A percentile compares a stretch with the other conserved stretches of the same genome.
These are phyloP conservation scores for Arthrobotrys entomopaga DNA, from an alignment of 2,329 filamentous ascomycete genomes.

Conservation along the genomic window DNA sequence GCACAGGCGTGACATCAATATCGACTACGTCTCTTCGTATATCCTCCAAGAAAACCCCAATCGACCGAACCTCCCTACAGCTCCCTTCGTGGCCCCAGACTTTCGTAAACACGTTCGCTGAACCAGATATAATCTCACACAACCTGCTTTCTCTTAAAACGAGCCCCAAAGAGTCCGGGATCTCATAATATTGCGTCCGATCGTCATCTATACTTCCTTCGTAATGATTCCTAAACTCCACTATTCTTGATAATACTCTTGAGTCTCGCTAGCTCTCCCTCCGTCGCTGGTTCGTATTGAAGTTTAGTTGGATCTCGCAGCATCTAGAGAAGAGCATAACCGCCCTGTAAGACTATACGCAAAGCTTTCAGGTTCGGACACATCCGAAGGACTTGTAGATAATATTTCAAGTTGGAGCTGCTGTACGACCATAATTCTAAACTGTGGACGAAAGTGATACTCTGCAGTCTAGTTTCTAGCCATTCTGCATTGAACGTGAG, in stretches of 20 bases:
- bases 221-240: not conserved
- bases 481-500: not conserved
- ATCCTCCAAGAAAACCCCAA: not conserved
- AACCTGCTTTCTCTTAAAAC: not conserved
- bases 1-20: not conserved
- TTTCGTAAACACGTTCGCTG: constrained; percentile 2
- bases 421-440: constrained; percentile 1
- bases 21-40: not conserved
- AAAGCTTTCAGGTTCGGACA: constrained; percentile 3
- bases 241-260: not conserved
- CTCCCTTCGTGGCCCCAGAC: not conserved
- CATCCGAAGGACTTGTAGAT: not conserved
- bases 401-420: not conserved
- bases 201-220: not conserved
- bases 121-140: not conserved
- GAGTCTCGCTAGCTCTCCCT: not conserved
- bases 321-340: not conserved
- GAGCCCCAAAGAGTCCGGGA: not conserved
- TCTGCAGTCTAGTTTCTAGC: not conserved
- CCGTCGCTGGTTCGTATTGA: not conserved
- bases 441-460: not conserved
- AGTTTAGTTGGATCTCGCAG: not conserved
- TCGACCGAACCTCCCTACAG: not conserved
- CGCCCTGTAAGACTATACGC: not conserved
- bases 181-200: not conserved